Conservation (phyloP, 75 land plant genomes). For the Pinus albicaulis region DNA sequence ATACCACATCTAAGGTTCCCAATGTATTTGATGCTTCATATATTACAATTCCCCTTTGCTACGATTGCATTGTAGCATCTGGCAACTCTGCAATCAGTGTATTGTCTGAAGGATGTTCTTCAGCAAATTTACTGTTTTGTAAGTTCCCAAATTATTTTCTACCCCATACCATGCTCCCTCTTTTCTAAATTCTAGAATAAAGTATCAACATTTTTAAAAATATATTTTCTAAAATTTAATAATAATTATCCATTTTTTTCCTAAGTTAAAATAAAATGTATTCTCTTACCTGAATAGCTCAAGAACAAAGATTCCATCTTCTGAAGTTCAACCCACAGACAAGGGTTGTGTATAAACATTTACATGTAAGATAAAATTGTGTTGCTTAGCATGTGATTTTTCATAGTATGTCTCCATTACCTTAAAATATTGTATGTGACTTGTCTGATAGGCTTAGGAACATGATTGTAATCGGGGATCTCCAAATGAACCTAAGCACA, state of each 20-base stretch:
- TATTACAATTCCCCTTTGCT: no score
- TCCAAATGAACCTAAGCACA: conserved; percentile 6
- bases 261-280: background rate
- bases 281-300: background rate
- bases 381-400: background rate
- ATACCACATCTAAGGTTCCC: no score
- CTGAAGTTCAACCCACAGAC: background rate
- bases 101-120: no score
- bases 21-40: no score
- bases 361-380: background rate
- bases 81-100: no score
- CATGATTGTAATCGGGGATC: background rate
- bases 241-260: background rate
- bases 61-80: no score
- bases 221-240: background rate
- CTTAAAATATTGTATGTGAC: background rate
- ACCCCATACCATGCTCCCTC: background rate
- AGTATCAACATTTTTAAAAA: background rate
- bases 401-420: background rate
- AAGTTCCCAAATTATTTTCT: no score
- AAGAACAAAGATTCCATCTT: conserved; percentile 2
- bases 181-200: background rate
- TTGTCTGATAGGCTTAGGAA: background rate
- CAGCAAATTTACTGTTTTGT: no score
- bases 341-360: background rate